Percentiles rank a stretch among this genome's conserved stretches.
These are phyloP conservation scores for Lycium barbarum DNA, from an alignment of 257 asterid species.

Conservation along the genomic window DNA sequence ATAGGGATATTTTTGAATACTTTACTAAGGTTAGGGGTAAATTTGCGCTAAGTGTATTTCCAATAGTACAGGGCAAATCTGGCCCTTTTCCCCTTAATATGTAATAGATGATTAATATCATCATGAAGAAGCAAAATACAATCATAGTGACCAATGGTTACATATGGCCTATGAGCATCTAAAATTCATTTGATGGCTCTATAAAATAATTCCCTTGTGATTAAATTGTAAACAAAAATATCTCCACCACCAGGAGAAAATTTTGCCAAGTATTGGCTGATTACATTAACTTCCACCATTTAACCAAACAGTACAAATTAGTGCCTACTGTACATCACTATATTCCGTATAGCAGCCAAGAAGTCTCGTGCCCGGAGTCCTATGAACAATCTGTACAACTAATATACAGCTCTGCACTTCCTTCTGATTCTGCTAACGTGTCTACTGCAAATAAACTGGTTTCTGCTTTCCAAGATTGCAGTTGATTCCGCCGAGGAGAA, in stretches of 20 bases:
- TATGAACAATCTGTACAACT: constrained; percentile 52
- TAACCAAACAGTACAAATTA: not conserved
- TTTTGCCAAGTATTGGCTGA: not conserved
- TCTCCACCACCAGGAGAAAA: constrained; percentile 11
- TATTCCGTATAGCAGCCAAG: constrained; percentile 29
- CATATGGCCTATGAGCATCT: not conserved
- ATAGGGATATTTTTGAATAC: too few species aligned
- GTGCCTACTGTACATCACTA: constrained; percentile 51
- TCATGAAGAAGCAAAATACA: not conserved
- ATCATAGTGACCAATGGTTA: not conserved
- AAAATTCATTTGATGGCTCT: not conserved
- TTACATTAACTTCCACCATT: constrained; percentile 16
- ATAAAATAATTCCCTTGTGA: not conserved
- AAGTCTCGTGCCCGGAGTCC: constrained; percentile 38
- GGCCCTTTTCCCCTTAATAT: too few species aligned
- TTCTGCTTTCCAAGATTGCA: constrained; percentile 1
- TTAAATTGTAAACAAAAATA: not conserved
- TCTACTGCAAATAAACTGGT: not conserved
- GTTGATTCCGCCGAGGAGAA: not conserved
- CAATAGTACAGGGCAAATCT: too few species aligned
- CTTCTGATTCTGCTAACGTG: not conserved
- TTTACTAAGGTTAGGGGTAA: too few species aligned
- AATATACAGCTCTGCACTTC: constrained; percentile 39
- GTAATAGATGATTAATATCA: not conserved
- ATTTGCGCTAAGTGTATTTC: too few species aligned